phyloP scores from a whole-genome alignment of 371 early-diverging fungal genomes.

The Sporodiniella umbellata region DNA sequence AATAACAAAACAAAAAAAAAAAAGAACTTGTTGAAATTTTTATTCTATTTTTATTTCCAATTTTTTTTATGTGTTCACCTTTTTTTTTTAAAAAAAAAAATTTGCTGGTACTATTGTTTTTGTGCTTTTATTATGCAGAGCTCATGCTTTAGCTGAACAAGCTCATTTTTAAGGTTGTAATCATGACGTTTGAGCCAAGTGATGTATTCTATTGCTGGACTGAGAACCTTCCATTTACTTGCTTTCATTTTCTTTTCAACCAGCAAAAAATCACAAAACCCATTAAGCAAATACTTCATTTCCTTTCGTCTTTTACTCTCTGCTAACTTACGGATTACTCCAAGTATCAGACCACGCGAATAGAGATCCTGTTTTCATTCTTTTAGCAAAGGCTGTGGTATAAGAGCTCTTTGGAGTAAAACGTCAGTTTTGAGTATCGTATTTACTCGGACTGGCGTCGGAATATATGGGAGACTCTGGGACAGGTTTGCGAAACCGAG shows the following conservation, averaged over 20 bases:
- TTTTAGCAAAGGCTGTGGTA: constrained; percentile 25
- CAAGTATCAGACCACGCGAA: constrained; percentile 63
- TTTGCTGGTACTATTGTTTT: not conserved
- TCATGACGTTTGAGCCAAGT: constrained; percentile 43
- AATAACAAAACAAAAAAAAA: too few species aligned
- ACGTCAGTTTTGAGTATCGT: too few species aligned
- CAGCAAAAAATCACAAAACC: constrained; percentile 72
- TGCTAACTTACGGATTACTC: constrained; percentile 79
- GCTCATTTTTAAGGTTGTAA: constrained; percentile 47
- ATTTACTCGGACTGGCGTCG: too few species aligned
- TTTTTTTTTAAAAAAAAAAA: not conserved
- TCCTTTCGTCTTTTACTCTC: constrained; percentile 83
- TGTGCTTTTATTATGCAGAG: constrained; percentile 33
- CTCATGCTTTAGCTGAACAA: constrained; percentile 37
- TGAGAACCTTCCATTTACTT: constrained; percentile 86
- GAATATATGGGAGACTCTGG: constrained; percentile 33
- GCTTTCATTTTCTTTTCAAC: constrained; percentile 72
- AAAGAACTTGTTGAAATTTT: too few species aligned
- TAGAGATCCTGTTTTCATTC: constrained; percentile 58
- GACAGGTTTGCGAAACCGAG: constrained; percentile 36
- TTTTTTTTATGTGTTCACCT: not conserved
- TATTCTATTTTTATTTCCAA: too few species aligned
- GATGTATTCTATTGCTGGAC: constrained; percentile 55
- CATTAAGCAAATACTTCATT: constrained; percentile 87
- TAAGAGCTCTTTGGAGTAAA: constrained; percentile 51